Evolutionary conservation across 2,329 filamentous ascomycete species (phyloP).

Genomic region (Tetracladium maxilliforme): DNA sequence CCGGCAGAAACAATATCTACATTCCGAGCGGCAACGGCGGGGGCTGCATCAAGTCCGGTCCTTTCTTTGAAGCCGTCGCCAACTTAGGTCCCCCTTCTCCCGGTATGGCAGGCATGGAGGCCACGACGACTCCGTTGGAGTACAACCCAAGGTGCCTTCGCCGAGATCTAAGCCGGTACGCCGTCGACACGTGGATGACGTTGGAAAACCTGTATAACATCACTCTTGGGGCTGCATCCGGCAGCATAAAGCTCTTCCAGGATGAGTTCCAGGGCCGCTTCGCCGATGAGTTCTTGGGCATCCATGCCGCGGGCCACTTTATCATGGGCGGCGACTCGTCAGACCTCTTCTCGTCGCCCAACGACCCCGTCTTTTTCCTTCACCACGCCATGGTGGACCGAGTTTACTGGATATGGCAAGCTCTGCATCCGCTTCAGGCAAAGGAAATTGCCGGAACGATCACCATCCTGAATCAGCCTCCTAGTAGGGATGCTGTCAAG

Average conservation of each 20-base stretch:
- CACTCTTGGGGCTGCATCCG: too few species aligned
- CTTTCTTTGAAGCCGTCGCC: too few species aligned
- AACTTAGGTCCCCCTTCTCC: constrained; percentile 36
- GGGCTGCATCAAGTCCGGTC: constrained; percentile 33
- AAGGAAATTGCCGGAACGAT: too few species aligned
- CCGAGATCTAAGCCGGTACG: constrained; percentile 16
- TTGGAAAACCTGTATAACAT: too few species aligned
- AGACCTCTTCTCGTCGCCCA: constrained; percentile 25
- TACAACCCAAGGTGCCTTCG: constrained; percentile 17
- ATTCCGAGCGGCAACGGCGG: constrained; percentile 35
- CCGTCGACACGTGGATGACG: too few species aligned
- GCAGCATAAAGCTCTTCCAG: too few species aligned
- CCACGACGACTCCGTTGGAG: constrained; percentile 11
- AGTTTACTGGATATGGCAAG: constrained; percentile 33
- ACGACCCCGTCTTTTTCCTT: constrained; percentile 28
- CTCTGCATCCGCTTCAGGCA: constrained; percentile 59
- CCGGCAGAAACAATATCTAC: too few species aligned
- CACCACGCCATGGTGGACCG: constrained; percentile 31
- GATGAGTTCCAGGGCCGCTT: constrained; percentile 26
- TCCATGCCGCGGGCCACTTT: constrained; percentile 25
- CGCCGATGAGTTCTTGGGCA: constrained; percentile 15
- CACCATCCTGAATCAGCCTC: too few species aligned
- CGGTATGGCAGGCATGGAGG: constrained; percentile 14
- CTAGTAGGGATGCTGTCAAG: too few species aligned
- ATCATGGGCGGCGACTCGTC: constrained; percentile 25